These are phyloP conservation scores for Paxillus rubicundulus DNA, from an alignment of 768 basidiomycete genomes.

Conservation along the genomic window DNA sequence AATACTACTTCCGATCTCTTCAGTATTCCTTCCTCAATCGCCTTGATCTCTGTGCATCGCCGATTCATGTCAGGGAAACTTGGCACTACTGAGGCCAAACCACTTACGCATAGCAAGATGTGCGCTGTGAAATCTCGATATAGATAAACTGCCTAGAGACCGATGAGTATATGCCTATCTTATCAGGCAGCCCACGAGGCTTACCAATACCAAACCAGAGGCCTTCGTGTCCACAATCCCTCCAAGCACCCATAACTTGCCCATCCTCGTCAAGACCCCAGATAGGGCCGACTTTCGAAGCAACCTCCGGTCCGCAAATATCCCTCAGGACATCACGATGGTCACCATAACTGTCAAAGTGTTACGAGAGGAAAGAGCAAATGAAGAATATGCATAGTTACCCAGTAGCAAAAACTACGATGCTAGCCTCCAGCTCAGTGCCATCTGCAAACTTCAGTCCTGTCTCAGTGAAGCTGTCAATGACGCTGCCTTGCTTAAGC, in stretches of 20 bases:
- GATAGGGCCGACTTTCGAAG: conserved; percentile 42
- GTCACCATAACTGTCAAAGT: conserved; percentile 40
- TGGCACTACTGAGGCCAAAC: background rate
- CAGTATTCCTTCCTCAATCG: conserved; percentile 1
- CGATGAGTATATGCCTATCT: background rate
- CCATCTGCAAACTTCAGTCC: conserved; percentile 21
- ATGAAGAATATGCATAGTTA: background rate
- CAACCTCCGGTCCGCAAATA: conserved; percentile 46
- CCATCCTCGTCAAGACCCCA: conserved; percentile 63
- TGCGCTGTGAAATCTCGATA: conserved; percentile 8
- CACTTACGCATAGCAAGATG: conserved; percentile 6
- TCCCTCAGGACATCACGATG: conserved; percentile 34
- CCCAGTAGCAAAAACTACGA: conserved; percentile 23
- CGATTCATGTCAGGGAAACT: background rate
- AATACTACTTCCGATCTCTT: conserved; percentile 1
- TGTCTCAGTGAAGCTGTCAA: conserved; percentile 22
- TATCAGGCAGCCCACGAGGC: background rate
- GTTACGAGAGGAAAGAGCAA: background rate
- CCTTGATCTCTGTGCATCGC: conserved; percentile 1
- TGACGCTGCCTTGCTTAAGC: conserved; percentile 37
- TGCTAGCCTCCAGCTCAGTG: conserved; percentile 18
- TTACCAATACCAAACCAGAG: conserved; percentile 12
- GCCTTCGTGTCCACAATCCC: conserved; percentile 30
- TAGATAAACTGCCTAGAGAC: background rate
- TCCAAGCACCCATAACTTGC: conserved; percentile 41